phyloP scores from a whole-genome alignment of 208 protist genomes.

The Lotmaria passim region DNA sequence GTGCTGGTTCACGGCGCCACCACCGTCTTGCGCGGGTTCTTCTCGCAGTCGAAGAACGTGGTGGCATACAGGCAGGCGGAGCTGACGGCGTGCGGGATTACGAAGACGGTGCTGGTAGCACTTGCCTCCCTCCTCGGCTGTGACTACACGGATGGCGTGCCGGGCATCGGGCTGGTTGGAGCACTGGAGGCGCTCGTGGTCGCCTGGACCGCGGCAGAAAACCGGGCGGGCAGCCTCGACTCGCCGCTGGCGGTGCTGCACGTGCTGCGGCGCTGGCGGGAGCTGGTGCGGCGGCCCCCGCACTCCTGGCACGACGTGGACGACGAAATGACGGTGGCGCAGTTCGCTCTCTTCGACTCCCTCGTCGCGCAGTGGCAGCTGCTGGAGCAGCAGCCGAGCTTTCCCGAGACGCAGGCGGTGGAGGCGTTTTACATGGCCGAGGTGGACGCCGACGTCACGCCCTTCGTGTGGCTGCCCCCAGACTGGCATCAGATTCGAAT shows the following conservation, averaged over 20 bases:
- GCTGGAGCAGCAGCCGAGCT: slow-evolving; percentile 37
- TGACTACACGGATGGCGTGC: slow-evolving; percentile 94
- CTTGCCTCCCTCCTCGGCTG: slow-evolving; percentile 94
- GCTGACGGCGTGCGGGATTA: slow-evolving; percentile 72
- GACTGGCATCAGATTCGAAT: slow-evolving; percentile 68
- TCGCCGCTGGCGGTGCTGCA: slow-evolving; percentile 34
- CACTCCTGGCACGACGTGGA: slow-evolving; percentile 42
- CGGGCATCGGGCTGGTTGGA: slow-evolving; percentile 82
- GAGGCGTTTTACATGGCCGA: slow-evolving; percentile 69
- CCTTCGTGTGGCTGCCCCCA: slow-evolving; percentile 47
- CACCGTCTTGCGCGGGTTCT: slow-evolving; percentile 93
- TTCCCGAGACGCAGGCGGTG: slow-evolving; percentile 47
- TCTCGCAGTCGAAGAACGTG: slow-evolving; percentile 69
- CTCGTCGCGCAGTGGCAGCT: slow-evolving; percentile 47
- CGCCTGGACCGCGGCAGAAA: slow-evolving; percentile 42
- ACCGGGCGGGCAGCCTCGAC: slow-evolving; percentile 1
- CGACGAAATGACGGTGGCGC: slow-evolving; percentile 49
- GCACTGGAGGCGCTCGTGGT: slow-evolving; percentile 63
- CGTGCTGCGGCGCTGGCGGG: slow-evolving; percentile 51
- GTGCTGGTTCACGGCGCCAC: slow-evolving; percentile 94
- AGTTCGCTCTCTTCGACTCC: slow-evolving; percentile 44
- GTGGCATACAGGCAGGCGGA: slow-evolving; percentile 70
- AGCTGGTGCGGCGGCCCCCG: slow-evolving; percentile 34
- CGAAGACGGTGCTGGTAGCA: slow-evolving; percentile 83
- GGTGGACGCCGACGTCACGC: slow-evolving; percentile 51